These are phyloP conservation scores for Fusarium compactum DNA, from an alignment of 2,329 filamentous ascomycete species.

Conservation along the genomic window DNA sequence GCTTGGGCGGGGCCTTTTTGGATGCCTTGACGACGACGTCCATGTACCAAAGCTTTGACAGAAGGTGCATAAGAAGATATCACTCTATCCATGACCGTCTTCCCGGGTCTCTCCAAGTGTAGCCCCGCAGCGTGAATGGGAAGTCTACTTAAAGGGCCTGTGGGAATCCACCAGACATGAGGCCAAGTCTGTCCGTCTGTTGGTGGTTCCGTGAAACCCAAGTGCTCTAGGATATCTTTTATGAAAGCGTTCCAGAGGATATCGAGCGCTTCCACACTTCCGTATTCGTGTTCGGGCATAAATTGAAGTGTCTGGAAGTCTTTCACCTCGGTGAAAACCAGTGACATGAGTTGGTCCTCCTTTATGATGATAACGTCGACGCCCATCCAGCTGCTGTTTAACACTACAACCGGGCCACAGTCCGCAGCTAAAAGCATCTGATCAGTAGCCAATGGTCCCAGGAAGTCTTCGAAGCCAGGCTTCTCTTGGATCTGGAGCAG, in stretches of 20 bases:
- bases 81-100: neutral
- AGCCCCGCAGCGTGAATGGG: neutral
- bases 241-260: neutral
- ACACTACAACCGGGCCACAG: neutral
- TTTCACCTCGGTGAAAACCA: neutral
- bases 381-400: conserved; percentile 7
- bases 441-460: neutral
- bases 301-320: neutral
- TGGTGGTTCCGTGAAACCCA: neutral
- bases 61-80: neutral
- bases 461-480: neutral
- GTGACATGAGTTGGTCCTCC: neutral
- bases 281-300: neutral
- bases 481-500: rapidly evolving
- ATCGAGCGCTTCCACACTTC: neutral
- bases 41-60: neutral
- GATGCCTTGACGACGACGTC: neutral
- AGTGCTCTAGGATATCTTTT: rapidly evolving
- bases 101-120: rapidly evolving
- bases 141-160: neutral
- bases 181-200: neutral
- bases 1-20: neutral
- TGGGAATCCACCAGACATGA: neutral
- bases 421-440: neutral
- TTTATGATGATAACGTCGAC: neutral